Evolutionary conservation across 2,329 filamentous ascomycete genomes (phyloP), one percentile per base, ranked within the genome.

Genomic region (Trichophyton verrucosum): DNA sequence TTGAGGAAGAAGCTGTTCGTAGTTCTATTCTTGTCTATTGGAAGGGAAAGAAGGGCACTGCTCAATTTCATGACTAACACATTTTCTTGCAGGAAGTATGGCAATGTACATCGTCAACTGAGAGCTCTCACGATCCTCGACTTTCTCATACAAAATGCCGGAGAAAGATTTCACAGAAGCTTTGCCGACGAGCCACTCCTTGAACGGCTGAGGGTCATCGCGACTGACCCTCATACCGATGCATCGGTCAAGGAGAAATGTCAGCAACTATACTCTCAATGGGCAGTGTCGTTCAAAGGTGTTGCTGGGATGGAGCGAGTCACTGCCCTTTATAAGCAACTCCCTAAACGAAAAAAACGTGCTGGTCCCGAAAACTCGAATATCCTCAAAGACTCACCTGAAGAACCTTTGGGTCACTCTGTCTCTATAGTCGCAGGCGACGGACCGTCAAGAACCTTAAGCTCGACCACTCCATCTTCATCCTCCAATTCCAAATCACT

Each of bases 111-210:
- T 74, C 87, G 91, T 57, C 94, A 99, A 74, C 81, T 97, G 38
- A 85, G 94, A 62, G 88, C 94, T 40, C 82, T 99, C 22, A 87
- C 88, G 9, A 86, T 99, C 57, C 82, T 99, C 1, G 94, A 99
- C 72, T 91, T 89, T 47, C 80, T 99, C 44, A 94, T 99, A 63
- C 89, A 96, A 71, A 99, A 99, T 76, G 91, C 91, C 1, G 92
- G 92, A 1, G 81, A 87, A 11, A 84, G 87, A 11, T 96, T 97
- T 71, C 88, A 96, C 73, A 85, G 89, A 57, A 82, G 83, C 15
- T 96, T 97, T 72, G 88, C 86, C 8, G 92, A 99, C 69, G 91
- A 96, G 71, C 88, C 91, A 33, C 79, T 99, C 44, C 82, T 99
- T 63, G 94, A 99, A 75, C 87, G 94, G 24, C 80, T 99, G 59